Evolutionary conservation across 768 basidiomycete species (phyloP), one percentile per base, ranked within the genome.

Genomic region (Boletales sp.): DNA sequence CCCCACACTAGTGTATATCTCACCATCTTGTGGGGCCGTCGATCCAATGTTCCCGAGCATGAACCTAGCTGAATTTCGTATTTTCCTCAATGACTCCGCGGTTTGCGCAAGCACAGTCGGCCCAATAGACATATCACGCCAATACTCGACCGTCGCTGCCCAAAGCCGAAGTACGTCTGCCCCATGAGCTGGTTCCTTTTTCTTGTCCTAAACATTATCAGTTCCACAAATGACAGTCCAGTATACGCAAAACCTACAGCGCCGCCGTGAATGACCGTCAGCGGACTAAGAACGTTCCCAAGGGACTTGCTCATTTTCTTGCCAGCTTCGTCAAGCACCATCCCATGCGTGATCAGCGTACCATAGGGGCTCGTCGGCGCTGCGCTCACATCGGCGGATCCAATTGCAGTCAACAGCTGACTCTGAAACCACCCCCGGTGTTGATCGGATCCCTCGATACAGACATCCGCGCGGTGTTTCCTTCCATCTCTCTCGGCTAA

Each of bases 341-440:
- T 95, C 0, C 95, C 97, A 64, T 99, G 95, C 1, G 95, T 98
- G 56, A 99, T 86, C 51, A 99, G 69, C 5, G 83, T 75, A 35
- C 75, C 76, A 64, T 93, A 99, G 11, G 95, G 86, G 41, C 72
- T 72, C 19, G 46, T 47, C 3, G 67, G 58, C 37, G 51, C 65
- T 27, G 47, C n/a, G 11, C 8, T 31, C 15, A 36, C 47, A 4
- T 53, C 57, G 0, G 56, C 56, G 11, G 64, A 51, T 3, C 82
- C 82, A 17, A 95, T 70, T 10, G 83, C 80, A 4, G 97, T 98
- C 41, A 99, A 72, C 24, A 99, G 71, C 56, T 91, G 87, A 50
- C 92, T 94, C 69, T 99, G 97, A 75, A 99, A 99, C 95, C 95
- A 99, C 9, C 95, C 95, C 8, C 95, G 86, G 67, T 99, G 95